Evolutionary conservation across 1,284 basidiomycete genomes (phyloP).

Genomic region (Malassezia sp.): DNA sequence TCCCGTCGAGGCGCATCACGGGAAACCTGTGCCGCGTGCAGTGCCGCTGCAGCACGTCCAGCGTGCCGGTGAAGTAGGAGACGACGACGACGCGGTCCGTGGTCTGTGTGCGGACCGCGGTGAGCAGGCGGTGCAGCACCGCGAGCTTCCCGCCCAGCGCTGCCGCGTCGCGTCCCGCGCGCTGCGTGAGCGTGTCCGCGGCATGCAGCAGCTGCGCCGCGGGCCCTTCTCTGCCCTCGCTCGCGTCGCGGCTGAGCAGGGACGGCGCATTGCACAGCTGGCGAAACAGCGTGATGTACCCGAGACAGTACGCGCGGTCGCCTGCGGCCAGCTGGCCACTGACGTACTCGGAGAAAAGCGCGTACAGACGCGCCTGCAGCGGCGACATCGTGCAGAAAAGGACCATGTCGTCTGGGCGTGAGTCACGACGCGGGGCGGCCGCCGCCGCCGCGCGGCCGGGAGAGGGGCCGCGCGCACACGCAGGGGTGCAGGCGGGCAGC

Average conservation of each 20-base stretch:
- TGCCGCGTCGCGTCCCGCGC: not conserved
- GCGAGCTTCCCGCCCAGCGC: slow-evolving; percentile 53
- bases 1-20: slow-evolving; percentile 72
- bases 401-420: slow-evolving; percentile 51
- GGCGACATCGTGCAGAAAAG: slow-evolving; percentile 19
- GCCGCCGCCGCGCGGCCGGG: no score
- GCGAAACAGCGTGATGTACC: slow-evolving; percentile 49
- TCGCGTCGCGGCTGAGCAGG: slow-evolving; percentile 51
- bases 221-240: not conserved
- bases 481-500: no score
- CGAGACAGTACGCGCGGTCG: slow-evolving; percentile 26
- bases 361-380: slow-evolving; percentile 70
- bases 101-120: slow-evolving; percentile 56
- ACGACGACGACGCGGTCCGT: slow-evolving; percentile 55
- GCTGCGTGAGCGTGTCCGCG: not conserved
- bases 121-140: slow-evolving; percentile 63
- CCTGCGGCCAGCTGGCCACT: slow-evolving; percentile 24
- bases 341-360: slow-evolving; percentile 51
- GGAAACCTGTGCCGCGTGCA: slow-evolving; percentile 8
- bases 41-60: slow-evolving; percentile 68
- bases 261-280: slow-evolving; percentile 91
- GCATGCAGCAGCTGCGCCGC: not conserved
- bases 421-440: no score
- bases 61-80: slow-evolving; percentile 55
- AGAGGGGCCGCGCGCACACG: no score